Conservation (phyloP, 441 rosid genomes). For the Adansonia gregorii region DNA sequence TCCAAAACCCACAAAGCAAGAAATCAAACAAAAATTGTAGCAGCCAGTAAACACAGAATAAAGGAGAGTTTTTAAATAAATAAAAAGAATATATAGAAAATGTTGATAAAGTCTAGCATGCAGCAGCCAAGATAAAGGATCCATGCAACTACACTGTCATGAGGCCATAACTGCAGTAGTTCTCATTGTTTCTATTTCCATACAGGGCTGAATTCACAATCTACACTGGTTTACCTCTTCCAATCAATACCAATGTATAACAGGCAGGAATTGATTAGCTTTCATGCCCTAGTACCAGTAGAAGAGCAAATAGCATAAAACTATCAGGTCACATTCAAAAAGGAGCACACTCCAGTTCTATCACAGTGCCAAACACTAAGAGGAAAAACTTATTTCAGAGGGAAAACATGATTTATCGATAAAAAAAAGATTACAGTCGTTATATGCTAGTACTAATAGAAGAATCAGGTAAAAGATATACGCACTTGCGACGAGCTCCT, state of each 20-base stretch:
- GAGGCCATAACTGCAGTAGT: neutral
- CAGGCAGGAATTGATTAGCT: neutral
- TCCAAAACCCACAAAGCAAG: slow-evolving; percentile 17
- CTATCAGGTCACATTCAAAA: slow-evolving; percentile 3
- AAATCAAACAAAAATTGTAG: neutral
- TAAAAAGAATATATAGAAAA: neutral
- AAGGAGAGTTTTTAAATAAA: neutral
- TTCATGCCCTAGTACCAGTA: neutral
- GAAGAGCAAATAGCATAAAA: neutral
- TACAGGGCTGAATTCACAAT: neutral
- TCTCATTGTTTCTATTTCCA: slow-evolving; percentile 17
- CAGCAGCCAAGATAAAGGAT: slow-evolving; percentile 5
- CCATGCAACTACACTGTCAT: neutral
- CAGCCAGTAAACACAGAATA: slow-evolving; percentile 4
- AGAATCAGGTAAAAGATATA: slow-evolving; percentile 25
- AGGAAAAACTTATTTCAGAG: neutral
- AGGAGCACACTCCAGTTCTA: neutral
- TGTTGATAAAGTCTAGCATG: neutral
- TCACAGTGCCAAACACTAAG: neutral
- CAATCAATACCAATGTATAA: slow-evolving; percentile 5
- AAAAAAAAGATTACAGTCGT: neutral
- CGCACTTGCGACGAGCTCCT: slow-evolving; percentile 95
- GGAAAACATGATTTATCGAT: neutral
- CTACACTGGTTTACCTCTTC: neutral
- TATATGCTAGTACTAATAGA: neutral